Evolutionary conservation across 257 asterid genomes (phyloP), one percentile per base, ranked within the genome.

Genomic region (Jaltomata sinuosa): DNA sequence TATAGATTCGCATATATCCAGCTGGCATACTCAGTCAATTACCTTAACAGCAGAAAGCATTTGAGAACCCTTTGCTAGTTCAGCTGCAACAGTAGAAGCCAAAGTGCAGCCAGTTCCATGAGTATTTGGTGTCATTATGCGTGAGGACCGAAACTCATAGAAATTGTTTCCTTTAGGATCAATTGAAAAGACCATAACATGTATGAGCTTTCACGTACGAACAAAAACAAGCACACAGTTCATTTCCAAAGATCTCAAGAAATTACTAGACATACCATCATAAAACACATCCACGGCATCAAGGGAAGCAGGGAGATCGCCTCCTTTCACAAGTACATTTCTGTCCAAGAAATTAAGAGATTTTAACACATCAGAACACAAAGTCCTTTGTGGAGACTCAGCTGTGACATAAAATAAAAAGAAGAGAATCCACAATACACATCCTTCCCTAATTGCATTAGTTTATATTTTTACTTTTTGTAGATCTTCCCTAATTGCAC

Each of bases 81-180:
- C 99, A 55, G 99, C 98, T 61, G 99, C 99, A 85, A 96, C 92
- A 57, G 91, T 82, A 57, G 99, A 92, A 38, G 99, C 98, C 91
- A 96, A 87, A 40, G 97, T 96, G 85, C 99, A 96, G 83, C 99
- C 99, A 88, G 99, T 96, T 90, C 98, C 99, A 90, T 96, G 99
- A 53, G 97, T 90, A 86, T 96, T 96, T 27, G 81, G 62, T 79
- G 98, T 92, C 76, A 84, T 84, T 84, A 96, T 87, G 86, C 98
- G 94, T 77, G 94, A 27, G 18, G 97, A 89, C 27, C 91, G 92
- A 65, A 94, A 93, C 89, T 94, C 99, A 67, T 87, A 87, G 86
- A 93, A 94, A 53, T 93, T 92, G 86, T 90, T 89, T 45, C 99
- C 99, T 94, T 85, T 83, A 88, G 83, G 25, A 87, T 80, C 55